Evolutionary conservation across 2,329 filamentous ascomycete genomes (phyloP), one percentile per base, ranked within the genome.

Genomic region (Ustulina deusta): DNA sequence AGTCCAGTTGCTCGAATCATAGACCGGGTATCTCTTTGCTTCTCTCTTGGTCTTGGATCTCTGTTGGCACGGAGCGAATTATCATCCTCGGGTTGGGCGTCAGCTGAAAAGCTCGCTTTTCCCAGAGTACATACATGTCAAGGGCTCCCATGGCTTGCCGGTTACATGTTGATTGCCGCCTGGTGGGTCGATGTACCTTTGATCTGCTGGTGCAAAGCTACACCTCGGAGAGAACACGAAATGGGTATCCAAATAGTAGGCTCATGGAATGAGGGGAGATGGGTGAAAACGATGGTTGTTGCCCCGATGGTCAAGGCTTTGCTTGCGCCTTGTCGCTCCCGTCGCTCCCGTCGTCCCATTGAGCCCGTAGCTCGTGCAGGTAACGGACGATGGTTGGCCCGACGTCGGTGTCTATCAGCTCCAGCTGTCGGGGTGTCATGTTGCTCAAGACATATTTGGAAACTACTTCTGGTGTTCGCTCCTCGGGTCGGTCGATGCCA

Each of bases 401-500:
- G 15, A 87, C 85, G 25, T 84, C 79, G 4, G 81, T 81, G 36
- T 86, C 84, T 49, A 93, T 78, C 15, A 81, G 77, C 22, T 77
- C 76, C 75, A 82, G 82, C 75, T 92, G 85, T 11, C 77, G 74
- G 7, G 74, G 70, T 10, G 83, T 85, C 83, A 96, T 89, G 74
- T 88, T 88, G 65, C 84, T 84, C 72, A 98, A 81, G 49, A 98
- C 94, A 81, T 95, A 97, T 27, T 87, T 83, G 49, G 90, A 87
- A 10, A 98, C 94, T 1, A 87, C 87, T 44, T 83, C 81, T 25
- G 84, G 82, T 57, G 93, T 90, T 70, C 94, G 85, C 69, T 86
- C 90, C 52, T 82, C 83, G 0, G 95, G 95, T 52, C 96, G 83
- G n/a, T 93, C 94, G 81, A 98, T 97, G 0, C 96, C 96, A 13